phyloP scores from a whole-genome alignment of 129 eudicot genomes.

The Tagetes erecta region DNA sequence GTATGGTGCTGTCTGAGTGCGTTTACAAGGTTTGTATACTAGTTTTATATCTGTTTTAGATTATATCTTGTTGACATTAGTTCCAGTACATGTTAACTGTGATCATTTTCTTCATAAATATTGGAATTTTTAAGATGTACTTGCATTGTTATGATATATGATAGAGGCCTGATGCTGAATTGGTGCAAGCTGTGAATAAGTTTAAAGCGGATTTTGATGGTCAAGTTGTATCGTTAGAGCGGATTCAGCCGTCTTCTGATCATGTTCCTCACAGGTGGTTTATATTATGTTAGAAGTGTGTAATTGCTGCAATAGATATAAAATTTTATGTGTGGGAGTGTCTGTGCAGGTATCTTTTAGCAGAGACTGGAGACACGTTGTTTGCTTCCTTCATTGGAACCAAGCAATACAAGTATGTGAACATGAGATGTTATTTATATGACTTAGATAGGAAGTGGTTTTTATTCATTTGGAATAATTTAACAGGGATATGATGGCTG shows the following conservation, averaged over 20 bases:
- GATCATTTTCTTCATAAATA: too few relatives aligned
- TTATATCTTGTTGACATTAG: not conserved
- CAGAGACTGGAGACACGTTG: conserved; percentile 93
- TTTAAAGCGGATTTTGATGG: conserved; percentile 96
- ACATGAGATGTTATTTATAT: conserved; percentile 7
- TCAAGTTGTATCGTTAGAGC: conserved; percentile 83
- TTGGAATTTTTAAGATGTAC: not conserved
- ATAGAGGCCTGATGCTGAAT: conserved; percentile 89
- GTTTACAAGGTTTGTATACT: conserved; percentile 74
- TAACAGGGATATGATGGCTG: conserved; percentile 95
- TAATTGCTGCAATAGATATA: not conserved
- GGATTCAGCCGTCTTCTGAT: conserved; percentile 93
- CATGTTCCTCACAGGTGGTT: conserved; percentile 94
- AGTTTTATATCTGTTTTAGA: not conserved
- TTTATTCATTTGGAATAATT: conserved; percentile 18
- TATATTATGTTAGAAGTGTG: not conserved
- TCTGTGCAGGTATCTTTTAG: conserved; percentile 72
- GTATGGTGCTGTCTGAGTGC: conserved; percentile 95
- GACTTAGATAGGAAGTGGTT: not conserved
- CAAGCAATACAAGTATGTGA: conserved; percentile 88
- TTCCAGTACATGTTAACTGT: not conserved
- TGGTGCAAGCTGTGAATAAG: conserved; percentile 85
- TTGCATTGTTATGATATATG: conserved; percentile 13
- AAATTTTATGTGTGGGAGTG: conserved; percentile 7
- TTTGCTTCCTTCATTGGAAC: conserved; percentile 98